Base-by-base conservation (phyloP, 1,139 yeast genomes). In the Pichia sp. region DNA sequence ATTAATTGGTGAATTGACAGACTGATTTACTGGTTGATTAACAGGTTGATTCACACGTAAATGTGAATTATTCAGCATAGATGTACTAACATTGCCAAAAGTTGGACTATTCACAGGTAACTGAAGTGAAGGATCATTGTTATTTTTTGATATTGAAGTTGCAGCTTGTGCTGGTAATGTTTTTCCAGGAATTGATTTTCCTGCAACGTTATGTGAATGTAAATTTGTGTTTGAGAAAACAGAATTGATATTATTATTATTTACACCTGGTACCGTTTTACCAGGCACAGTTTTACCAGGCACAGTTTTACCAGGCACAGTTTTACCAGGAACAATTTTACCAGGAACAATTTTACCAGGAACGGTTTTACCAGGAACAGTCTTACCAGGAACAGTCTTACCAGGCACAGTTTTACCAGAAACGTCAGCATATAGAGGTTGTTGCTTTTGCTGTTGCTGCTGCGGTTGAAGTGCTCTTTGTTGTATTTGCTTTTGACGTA, bases 401-500 rank as follows among this genome's bases (percentile, higher is more conserved):
- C 43, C 40, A 10, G 43, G 41, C 2, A 40, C 7, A 3, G 39
- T n/a, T 19, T 41, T 37, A 6, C 45, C 47, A n/a, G 42, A 10
- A 21, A 33, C 21, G 11, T 31, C 11, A 13, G 33, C 16, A 21
- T 21, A 30, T 10, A 18, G 14, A 11, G 37, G 42, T 7, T 36
- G 34, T 24, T 37, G 37, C 16, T 32, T 37, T 11, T 21, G 36
- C 21, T 41, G 45, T 30, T 27, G 31, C 27, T 42, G 43, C 28
- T 37, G 41, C 7, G 49, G 51, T 13, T 37, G 41, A 14, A 26
- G 23, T n/a, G 35, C 35, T 26, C 32, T 32, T 28, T 44, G 50
- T 42, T 50, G 59, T 36, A 50, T 51, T 38, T 53, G 58, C 38
- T 46, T 55, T 31, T 49, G 51, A 51, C 51, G 46, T 4, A 45